A percentile compares a stretch with the other conserved stretches of the same genome.
These are phyloP conservation scores for Calonectria crousiana DNA, from an alignment of 2,329 filamentous ascomycete genomes.

Conservation along the genomic window DNA sequence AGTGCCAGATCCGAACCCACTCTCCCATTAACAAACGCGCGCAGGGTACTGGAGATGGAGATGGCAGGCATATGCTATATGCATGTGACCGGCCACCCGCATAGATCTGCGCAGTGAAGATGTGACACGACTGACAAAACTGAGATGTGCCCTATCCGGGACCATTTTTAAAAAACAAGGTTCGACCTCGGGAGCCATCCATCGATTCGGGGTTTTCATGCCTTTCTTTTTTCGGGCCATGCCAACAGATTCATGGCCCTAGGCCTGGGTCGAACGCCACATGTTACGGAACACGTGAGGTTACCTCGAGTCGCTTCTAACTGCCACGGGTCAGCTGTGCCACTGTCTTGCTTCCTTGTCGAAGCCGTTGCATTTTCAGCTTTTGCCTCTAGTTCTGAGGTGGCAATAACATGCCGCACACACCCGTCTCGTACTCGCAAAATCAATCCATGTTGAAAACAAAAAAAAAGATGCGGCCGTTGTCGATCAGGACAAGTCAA, in stretches of 20 bases:
- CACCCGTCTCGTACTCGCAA: neutral
- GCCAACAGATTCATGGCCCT: neutral
- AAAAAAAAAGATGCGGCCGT: neutral
- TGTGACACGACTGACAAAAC: constrained; percentile 30
- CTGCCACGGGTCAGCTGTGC: neutral
- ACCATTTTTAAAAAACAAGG: constrained; percentile 14
- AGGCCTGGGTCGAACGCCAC: neutral
- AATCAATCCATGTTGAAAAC: neutral
- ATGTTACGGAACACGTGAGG: constrained; percentile 9
- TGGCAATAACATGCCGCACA: constrained; percentile 10
- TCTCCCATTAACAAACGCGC: constrained; percentile 17
- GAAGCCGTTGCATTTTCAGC: neutral
- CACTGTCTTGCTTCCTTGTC: constrained; percentile 1
- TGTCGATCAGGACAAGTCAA: constrained; percentile 5
- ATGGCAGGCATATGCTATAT: constrained; percentile 29
- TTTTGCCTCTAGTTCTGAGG: constrained; percentile 9
- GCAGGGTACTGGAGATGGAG: constrained; percentile 7
- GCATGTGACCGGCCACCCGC: constrained; percentile 43
- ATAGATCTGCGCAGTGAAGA: constrained; percentile 36
- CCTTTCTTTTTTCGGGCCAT: constrained; percentile 1
- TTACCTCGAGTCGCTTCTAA: constrained; percentile 1
- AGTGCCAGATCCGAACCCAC: constrained; percentile 36
- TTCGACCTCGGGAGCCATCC: constrained; percentile 13
- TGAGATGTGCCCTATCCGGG: constrained; percentile 9
- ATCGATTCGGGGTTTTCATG: constrained; percentile 5